Percentiles rank a stretch among this genome's conserved stretches.
phyloP scores from a whole-genome alignment of 331 rosid species.

The Malus hybrid region DNA sequence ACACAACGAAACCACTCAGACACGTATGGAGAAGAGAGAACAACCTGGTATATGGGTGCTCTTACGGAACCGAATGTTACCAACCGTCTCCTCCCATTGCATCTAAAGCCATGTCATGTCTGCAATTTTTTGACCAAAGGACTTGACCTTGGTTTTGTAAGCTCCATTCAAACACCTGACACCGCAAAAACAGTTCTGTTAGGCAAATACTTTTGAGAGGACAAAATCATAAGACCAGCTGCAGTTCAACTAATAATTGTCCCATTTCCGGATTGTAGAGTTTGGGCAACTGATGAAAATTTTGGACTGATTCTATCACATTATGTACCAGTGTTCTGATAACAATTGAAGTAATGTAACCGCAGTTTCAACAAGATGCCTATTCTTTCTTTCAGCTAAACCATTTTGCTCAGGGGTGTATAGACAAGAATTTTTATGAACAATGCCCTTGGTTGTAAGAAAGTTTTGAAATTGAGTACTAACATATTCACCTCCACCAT shows the following conservation, averaged over 20 bases:
- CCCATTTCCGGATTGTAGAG: too few species aligned
- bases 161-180: constrained; percentile 93
- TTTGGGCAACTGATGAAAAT: too few species aligned
- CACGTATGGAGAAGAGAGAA: background rate
- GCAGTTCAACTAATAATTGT: constrained; percentile 7
- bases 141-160: constrained; percentile 94
- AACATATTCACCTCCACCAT: too few species aligned
- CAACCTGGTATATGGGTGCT: constrained; percentile 91
- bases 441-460: too few species aligned
- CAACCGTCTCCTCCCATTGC: constrained; percentile 77
- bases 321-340: too few species aligned
- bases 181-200: constrained; percentile 6
- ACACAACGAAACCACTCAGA: background rate
- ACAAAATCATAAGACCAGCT: background rate
- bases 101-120: constrained; percentile 95
- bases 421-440: too few species aligned
- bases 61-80: constrained; percentile 64
- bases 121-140: constrained; percentile 64
- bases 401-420: too few species aligned
- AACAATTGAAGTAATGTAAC: too few species aligned
- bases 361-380: too few species aligned
- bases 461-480: too few species aligned
- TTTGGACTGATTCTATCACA: too few species aligned
- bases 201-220: background rate
- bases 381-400: too few species aligned